Base-by-base conservation (phyloP, 768 basidiomycete genomes). In the Boletus fagicola region DNA sequence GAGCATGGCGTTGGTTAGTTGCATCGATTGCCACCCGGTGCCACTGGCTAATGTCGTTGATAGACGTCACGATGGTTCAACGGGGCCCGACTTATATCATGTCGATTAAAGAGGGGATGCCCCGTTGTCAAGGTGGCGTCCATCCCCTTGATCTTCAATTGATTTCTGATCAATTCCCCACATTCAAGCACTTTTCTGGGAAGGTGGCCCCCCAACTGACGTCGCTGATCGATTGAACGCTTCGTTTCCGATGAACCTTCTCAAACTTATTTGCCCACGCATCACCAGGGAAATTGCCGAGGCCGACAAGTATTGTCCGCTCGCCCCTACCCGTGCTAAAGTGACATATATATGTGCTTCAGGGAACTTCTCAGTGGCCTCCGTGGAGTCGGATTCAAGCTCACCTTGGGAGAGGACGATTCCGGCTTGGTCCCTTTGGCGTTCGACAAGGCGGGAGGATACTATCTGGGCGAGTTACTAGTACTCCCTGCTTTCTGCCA, bases 391-490 rank as follows among this genome's bases (percentile, higher is more conserved):
- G 88, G 88, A 5, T 90, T 88, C 74, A 78, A 77, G 55, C 63
- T 76, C 13, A 81, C 78, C 45, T 62, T 68, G 8, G 87, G 86
- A 9, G 74, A 74, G 35, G 78, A 83, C 7, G 80, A 74, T 20
- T 73, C 79, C 1, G 87, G 87, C 0, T 76, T 83, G 58, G 55
- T 79, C 11, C 70, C 80, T 43, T 68, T 82, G 20, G 79, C 78
- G 15, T 81, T 76, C 67, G 68, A 66, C 9, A 76, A 75, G 43
- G 81, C 72, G 0, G 86, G 86, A 26, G 86, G 88, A 7, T 89
- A 85, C 68, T 90, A 90, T 69, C 72, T 88, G 2, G 86, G 87
- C 82, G 56, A 26, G 73, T 56, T 6, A 15, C n/a, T n/a, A n/a
- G n/a, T n/a, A n/a, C 44, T 36, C 22, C 30, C 5, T 35, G 2